Conservation (phyloP, 2,329 filamentous ascomycete genomes). For the Stachybotrys chartarum region DNA sequence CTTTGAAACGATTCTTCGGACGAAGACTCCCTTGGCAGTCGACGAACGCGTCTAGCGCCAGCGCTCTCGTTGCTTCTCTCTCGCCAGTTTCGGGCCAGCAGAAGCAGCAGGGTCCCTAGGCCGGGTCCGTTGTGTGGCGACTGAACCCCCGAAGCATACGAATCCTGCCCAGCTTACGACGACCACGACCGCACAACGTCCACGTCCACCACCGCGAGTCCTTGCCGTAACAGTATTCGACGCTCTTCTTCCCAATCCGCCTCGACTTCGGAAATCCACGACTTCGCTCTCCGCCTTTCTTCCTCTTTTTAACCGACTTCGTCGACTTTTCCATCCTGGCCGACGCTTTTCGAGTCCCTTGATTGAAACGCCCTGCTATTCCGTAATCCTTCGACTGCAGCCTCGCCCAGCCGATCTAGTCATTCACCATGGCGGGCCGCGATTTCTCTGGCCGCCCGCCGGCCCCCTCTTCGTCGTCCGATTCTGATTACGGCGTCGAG, state of each 20-base stretch:
- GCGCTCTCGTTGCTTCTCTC: not conserved
- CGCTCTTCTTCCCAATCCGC: not conserved
- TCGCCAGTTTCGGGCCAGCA: not conserved
- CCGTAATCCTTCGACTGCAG: not conserved
- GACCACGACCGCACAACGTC: constrained; percentile 12
- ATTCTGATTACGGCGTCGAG: constrained; percentile 54
- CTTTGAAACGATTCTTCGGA: not conserved
- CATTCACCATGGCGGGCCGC: constrained; percentile 29
- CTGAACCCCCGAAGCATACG: constrained; percentile 14
- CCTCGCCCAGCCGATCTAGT: not conserved
- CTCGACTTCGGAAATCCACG: not conserved
- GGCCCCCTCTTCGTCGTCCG: constrained; percentile 14
- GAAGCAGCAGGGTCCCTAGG: constrained; percentile 9
- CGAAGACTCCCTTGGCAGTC: not conserved
- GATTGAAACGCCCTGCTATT: not conserved
- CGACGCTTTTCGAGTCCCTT: not conserved
- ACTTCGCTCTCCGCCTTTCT: not conserved
- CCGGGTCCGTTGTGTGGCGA: constrained; percentile 10
- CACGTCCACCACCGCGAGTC: not conserved
- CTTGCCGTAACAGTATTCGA: not conserved
- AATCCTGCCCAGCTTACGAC: constrained; percentile 19
- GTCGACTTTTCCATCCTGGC: not conserved
- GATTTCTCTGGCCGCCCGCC: constrained; percentile 22
- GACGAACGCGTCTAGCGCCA: not conserved
- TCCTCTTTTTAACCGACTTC: not conserved